Percentiles rank a stretch among this genome's conserved stretches.
These are phyloP conservation scores for Syzygium jambos DNA, from an alignment of 345 rosid species.

Conservation along the genomic window DNA sequence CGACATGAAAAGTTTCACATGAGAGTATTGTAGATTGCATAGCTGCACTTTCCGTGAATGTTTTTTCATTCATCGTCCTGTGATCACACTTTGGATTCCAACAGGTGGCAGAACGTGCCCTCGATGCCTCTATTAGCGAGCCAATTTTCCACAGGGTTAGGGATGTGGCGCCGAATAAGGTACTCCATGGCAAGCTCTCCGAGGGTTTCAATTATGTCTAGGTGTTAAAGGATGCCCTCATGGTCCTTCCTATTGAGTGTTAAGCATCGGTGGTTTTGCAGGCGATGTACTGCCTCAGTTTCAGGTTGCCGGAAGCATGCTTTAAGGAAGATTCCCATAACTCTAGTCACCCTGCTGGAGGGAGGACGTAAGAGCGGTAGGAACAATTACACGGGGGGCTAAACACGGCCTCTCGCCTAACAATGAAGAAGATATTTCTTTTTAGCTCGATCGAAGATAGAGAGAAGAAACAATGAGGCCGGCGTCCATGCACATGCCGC, in stretches of 20 bases:
- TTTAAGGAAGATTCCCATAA: conserved; percentile 22
- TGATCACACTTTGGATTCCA: not conserved
- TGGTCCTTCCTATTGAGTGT: not conserved
- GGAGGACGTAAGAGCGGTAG: not conserved
- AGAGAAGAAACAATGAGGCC: not conserved
- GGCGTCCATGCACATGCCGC: not conserved
- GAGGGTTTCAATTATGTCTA: not conserved
- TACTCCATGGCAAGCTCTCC: conserved; percentile 2
- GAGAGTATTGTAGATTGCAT: not conserved
- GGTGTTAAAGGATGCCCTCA: not conserved
- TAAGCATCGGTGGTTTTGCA: conserved; percentile 12
- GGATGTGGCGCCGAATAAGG: conserved; percentile 99
- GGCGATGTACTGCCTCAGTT: conserved; percentile 98
- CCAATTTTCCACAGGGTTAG: conserved; percentile 74
- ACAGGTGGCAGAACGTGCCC: conserved; percentile 73
- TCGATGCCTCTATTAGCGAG: conserved; percentile 17
- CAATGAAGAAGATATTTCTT: not conserved
- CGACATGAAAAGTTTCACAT: not conserved
- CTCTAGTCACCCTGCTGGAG: not conserved
- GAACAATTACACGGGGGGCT: not conserved
- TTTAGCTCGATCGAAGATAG: not conserved
- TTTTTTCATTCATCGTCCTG: not conserved
- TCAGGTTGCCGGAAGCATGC: conserved; percentile 82
- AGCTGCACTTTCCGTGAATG: not conserved
- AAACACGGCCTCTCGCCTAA: not conserved